A percentile compares a stretch with the other conserved stretches of the same genome.
Conservation (phyloP, 1,139 yeast species). For the Meyerozyma athensensis region DNA sequence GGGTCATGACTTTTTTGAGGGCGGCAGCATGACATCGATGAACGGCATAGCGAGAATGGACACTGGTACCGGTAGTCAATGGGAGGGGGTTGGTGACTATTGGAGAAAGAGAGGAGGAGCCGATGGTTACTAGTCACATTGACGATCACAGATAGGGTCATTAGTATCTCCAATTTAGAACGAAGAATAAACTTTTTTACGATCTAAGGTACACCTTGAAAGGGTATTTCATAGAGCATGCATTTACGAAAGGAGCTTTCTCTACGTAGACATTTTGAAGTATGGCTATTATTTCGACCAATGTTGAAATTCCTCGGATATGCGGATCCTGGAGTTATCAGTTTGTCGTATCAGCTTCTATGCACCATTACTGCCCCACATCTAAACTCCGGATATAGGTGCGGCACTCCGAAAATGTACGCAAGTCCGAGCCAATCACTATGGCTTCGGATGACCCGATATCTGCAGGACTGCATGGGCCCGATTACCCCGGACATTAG, state of each 20-base stretch:
- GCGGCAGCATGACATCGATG: slow-evolving; percentile 41
- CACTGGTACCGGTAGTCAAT: slow-evolving; percentile 11
- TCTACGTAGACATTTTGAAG: no score
- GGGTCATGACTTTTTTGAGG: slow-evolving; percentile 28
- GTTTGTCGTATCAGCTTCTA: no score
- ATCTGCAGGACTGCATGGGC: not conserved
- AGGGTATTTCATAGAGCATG: no score
- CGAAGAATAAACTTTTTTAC: no score
- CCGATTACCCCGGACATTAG: slow-evolving; percentile 3
- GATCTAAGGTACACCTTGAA: no score
- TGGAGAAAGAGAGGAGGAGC: slow-evolving; percentile 45
- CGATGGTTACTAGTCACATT: slow-evolving; percentile 28
- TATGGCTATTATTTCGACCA: no score
- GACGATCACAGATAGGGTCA: no score
- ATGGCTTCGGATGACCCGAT: slow-evolving; percentile 3
- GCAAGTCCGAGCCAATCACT: slow-evolving; percentile 4
- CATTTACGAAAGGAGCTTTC: no score
- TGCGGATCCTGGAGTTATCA: no score
- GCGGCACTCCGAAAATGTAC: not conserved
- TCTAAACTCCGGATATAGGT: not conserved
- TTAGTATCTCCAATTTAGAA: no score
- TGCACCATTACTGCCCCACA: no score
- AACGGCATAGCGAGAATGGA: slow-evolving; percentile 30
- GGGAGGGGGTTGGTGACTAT: slow-evolving; percentile 41
- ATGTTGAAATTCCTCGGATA: no score